These are phyloP conservation scores for Cladosporium sp. DNA, from an alignment of 2,329 filamentous ascomycete genomes.

Conservation along the genomic window DNA sequence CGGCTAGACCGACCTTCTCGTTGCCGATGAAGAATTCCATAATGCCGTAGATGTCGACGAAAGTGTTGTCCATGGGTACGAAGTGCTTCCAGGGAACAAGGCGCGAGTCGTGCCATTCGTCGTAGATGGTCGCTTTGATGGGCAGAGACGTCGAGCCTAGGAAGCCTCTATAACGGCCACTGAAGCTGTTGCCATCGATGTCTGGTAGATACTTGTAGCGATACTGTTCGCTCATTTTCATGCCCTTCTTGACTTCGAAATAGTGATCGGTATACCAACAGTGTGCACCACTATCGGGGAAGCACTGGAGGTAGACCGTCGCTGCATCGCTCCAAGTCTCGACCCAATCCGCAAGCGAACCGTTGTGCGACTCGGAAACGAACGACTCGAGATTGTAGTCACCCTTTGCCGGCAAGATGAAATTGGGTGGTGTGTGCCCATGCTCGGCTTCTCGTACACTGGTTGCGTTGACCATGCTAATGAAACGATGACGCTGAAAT, in stretches of 20 bases:
- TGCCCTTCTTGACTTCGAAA: slow-evolving; percentile 30
- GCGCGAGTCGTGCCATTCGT: slow-evolving; percentile 71
- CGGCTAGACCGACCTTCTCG: slow-evolving; percentile 24
- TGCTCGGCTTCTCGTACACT: slow-evolving; percentile 50
- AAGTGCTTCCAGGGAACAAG: slow-evolving; percentile 76
- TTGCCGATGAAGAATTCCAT: slow-evolving; percentile 68
- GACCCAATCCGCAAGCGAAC: slow-evolving; percentile 38
- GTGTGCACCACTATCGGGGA: slow-evolving; percentile 32
- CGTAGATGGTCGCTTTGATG: slow-evolving; percentile 73
- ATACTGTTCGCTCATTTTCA: slow-evolving; percentile 41
- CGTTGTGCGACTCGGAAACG: slow-evolving; percentile 19
- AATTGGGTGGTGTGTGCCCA: slow-evolving; percentile 33
- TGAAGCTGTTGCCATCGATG: slow-evolving; percentile 62
- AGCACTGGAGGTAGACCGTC: slow-evolving; percentile 44
- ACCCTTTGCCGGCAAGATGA: slow-evolving; percentile 34
- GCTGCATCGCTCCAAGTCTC: slow-evolving; percentile 37
- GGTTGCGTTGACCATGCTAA: slow-evolving; percentile 67
- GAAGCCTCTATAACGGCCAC: slow-evolving; percentile 47
- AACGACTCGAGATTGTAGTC: slow-evolving; percentile 34
- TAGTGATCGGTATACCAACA: slow-evolving; percentile 47
- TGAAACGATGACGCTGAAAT: slow-evolving; percentile 72
- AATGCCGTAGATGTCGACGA: slow-evolving; percentile 66
- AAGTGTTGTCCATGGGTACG: slow-evolving; percentile 73
- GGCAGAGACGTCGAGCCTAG: slow-evolving; percentile 65
- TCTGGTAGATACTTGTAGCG: slow-evolving; percentile 67